These are phyloP conservation scores for Clohesyomyces aquaticus DNA, from an alignment of 495 filamentous ascomycete genomes.

Conservation along the genomic window DNA sequence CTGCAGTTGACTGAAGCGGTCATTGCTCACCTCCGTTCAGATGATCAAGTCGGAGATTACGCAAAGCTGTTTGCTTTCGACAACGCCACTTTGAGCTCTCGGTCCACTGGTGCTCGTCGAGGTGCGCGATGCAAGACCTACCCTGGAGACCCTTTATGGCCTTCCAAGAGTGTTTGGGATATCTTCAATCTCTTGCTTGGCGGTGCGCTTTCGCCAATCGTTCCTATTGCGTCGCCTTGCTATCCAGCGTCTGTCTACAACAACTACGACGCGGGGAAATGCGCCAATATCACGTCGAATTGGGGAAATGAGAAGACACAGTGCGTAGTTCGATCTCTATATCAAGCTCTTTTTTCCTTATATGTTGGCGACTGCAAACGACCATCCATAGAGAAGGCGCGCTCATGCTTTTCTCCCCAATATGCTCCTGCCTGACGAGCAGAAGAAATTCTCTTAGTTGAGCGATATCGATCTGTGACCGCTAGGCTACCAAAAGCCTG, in stretches of 20 bases:
- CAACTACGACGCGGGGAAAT: constrained; percentile 23
- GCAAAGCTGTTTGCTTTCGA: constrained; percentile 26
- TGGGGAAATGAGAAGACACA: constrained; percentile 13
- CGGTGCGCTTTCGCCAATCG: constrained; percentile 4
- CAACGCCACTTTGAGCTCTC: constrained; percentile 1
- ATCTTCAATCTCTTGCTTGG: constrained; percentile 24
- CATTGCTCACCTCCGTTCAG: constrained; percentile 1
- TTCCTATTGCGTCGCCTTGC: constrained; percentile 22
- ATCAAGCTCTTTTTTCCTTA: too few relatives aligned
- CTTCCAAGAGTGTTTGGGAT: constrained; percentile 12
- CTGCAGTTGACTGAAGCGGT: constrained; percentile 26
- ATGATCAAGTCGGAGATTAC: constrained; percentile 16
- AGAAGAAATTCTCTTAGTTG: too few relatives aligned
- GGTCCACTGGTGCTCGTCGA: background rate
- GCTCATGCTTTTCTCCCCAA: too few relatives aligned
- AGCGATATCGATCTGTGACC: too few relatives aligned
- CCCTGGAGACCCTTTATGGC: constrained; percentile 8
- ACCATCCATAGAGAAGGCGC: too few relatives aligned
- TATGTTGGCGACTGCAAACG: too few relatives aligned
- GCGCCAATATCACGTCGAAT: constrained; percentile 12
- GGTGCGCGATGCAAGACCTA: constrained; percentile 8
- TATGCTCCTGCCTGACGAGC: too few relatives aligned
- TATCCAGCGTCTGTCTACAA: constrained; percentile 25
- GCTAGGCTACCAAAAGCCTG: too few relatives aligned
- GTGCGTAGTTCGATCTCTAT: constrained; percentile 1